Conservation (phyloP, 2,329 filamentous ascomycete species). For the Claviceps sp. region DNA sequence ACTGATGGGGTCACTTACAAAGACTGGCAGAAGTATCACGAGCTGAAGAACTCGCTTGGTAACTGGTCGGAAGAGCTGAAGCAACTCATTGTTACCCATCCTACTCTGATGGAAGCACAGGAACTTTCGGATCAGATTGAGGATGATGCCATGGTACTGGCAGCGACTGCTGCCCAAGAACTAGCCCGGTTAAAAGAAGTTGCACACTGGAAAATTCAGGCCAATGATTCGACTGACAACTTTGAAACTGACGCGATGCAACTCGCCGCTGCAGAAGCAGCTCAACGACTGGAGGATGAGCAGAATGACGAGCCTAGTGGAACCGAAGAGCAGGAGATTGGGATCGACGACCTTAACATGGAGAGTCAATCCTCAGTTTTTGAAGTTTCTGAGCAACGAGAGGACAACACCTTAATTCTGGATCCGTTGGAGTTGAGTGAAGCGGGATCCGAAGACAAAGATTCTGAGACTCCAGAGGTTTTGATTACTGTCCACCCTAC, state of each 20-base stretch:
- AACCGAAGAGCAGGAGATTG: slow-evolving; percentile 1
- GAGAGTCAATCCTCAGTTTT: neutral
- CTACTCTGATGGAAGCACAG: slow-evolving; percentile 55
- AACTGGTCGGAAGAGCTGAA: slow-evolving; percentile 78
- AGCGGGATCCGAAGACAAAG: neutral
- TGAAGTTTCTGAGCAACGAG: neutral
- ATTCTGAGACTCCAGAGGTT: neutral
- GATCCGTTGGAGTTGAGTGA: neutral
- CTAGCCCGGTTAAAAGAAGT: slow-evolving; percentile 71
- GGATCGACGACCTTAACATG: slow-evolving; percentile 3
- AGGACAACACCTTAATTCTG: neutral
- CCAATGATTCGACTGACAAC: slow-evolving; percentile 61
- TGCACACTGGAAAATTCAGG: slow-evolving; percentile 68
- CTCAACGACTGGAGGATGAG: slow-evolving; percentile 15
- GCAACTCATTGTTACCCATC: slow-evolving; percentile 59
- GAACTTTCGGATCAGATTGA: slow-evolving; percentile 57
- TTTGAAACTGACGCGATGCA: slow-evolving; percentile 59
- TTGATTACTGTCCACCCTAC: neutral
- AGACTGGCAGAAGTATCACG: slow-evolving; percentile 92
- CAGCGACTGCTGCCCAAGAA: slow-evolving; percentile 67
- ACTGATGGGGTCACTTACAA: slow-evolving; percentile 93
- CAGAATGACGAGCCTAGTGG: slow-evolving; percentile 4
- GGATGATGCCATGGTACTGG: slow-evolving; percentile 65
- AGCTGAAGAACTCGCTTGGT: slow-evolving; percentile 67
- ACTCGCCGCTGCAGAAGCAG: slow-evolving; percentile 39